phyloP scores from a whole-genome alignment of 2,329 filamentous ascomycete species.

The Fusarium buxicola region DNA sequence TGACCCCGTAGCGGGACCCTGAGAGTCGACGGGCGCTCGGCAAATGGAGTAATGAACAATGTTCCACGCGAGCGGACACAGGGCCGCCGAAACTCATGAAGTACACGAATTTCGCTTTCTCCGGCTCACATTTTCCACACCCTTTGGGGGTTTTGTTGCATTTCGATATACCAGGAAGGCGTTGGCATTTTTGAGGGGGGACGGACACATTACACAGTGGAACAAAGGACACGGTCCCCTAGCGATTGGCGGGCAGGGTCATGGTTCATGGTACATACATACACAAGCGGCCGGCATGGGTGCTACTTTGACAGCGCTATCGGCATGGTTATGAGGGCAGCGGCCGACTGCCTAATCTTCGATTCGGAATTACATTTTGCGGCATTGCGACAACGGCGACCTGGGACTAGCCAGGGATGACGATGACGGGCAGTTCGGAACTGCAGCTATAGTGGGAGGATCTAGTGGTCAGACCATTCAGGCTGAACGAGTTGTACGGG shows the following conservation, averaged over 20 bases:
- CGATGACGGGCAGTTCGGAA: background rate
- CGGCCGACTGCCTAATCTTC: constrained; percentile 36
- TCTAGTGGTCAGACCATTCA: constrained; percentile 1
- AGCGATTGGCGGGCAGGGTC: constrained; percentile 22
- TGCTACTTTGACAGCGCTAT: constrained; percentile 33
- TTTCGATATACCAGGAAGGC: constrained; percentile 56
- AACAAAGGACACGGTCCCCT: constrained; percentile 28
- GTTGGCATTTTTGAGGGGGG: constrained; percentile 47
- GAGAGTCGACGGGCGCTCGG: constrained; percentile 6
- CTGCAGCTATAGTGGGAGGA: constrained; percentile 6
- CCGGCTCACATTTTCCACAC: constrained; percentile 37
- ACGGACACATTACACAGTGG: constrained; percentile 39
- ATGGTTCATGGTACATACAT: constrained; percentile 39
- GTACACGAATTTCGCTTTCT: constrained; percentile 48
- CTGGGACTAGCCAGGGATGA: constrained; percentile 8
- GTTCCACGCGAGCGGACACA: constrained; percentile 35
- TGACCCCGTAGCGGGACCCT: constrained; percentile 56
- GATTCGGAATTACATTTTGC: constrained; percentile 34
- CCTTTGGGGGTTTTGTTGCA: constrained; percentile 46
- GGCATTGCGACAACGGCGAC: constrained; percentile 35
- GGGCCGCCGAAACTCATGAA: constrained; percentile 47
- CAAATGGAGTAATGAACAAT: constrained; percentile 26
- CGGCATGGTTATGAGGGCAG: constrained; percentile 38
- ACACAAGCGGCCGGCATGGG: constrained; percentile 20
- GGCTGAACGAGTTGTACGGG: constrained; percentile 17